Evolutionary conservation across 805 yeast species (phyloP), one percentile per base, ranked within the genome.

Genomic region (Brettanomyces nanus): DNA sequence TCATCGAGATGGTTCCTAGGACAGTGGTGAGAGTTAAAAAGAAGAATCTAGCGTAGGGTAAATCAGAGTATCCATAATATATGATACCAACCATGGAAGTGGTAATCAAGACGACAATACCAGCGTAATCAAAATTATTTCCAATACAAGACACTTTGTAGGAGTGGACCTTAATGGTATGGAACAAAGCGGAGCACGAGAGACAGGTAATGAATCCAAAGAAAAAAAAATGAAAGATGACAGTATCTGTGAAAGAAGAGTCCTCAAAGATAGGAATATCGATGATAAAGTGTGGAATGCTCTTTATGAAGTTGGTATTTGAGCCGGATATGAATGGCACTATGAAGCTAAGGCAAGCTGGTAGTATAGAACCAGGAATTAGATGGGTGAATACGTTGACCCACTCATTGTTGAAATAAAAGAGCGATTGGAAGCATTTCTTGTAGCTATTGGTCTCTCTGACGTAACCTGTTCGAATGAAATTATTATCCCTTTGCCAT

Each of bases 1-100:
- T 51, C 1, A 81, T 69, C 48, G 95, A 85, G 2, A 71, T 56
- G 0, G 61, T 28, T 0, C 94, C 96, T 13, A 85, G 63, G 0
- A 51, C 31, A 4, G 72, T 33, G 7, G 83, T 78, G 14, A 81
- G 38, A 0, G 47, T 41, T 10, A 68, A 56, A 46, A 75, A 78
- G 3, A 47, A 5, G 26, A 41, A 44, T 35, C 64, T 65, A 31
- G 65, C 52, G 1, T 3, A 27, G 1, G 63, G 59, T 14, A 53
- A 53, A 45, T 79, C 84, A 40, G 68, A 61, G 33, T 71, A 59
- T 1, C 73, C 64, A 38, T 59, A 62, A 39, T 56, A 49, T 4
- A 62, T 50, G 4, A 62, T 54, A 1, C 66, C 62, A 7, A 65
- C 54, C 51, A 69, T 58, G 2, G 76, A 71, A 35, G 71, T 59